Evolutionary conservation across 306 rosid genomes (phyloP).

Genomic region (Cucumis melo): DNA sequence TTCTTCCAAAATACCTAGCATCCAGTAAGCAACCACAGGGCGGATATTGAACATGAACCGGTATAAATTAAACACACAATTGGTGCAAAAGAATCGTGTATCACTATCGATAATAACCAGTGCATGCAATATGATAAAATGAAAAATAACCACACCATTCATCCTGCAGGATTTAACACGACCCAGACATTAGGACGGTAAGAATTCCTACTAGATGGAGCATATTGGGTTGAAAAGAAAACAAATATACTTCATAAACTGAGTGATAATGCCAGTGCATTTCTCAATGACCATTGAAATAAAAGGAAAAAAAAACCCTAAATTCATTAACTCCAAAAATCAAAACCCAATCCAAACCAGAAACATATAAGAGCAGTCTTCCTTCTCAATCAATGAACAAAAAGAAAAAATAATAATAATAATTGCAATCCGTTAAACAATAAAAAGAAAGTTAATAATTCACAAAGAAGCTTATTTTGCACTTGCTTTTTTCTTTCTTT

Average conservation of each 20-base stretch:
- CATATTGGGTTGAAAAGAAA: neutral
- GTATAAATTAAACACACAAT: neutral
- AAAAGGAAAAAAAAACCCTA: neutral
- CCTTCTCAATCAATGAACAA: neutral
- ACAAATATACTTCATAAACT: neutral
- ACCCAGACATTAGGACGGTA: neutral
- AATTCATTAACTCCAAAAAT: no score
- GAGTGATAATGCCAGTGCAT: neutral
- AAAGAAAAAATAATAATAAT: neutral
- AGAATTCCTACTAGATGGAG: neutral
- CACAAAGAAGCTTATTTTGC: neutral
- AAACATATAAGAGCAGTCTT: neutral
- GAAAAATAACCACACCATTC: neutral
- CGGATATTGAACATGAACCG: neutral
- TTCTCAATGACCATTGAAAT: neutral
- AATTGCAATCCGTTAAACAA: neutral
- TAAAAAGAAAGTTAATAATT: neutral
- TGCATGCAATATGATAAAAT: neutral
- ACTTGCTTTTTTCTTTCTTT: neutral
- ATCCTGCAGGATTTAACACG: neutral
- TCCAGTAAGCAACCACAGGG: neutral
- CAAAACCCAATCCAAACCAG: neutral
- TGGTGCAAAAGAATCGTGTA: neutral
- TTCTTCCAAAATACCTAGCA: neutral
- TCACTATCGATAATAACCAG: neutral